Base-by-base conservation (phyloP, 768 basidiomycete genomes). In the Lentinus tigrinus region DNA sequence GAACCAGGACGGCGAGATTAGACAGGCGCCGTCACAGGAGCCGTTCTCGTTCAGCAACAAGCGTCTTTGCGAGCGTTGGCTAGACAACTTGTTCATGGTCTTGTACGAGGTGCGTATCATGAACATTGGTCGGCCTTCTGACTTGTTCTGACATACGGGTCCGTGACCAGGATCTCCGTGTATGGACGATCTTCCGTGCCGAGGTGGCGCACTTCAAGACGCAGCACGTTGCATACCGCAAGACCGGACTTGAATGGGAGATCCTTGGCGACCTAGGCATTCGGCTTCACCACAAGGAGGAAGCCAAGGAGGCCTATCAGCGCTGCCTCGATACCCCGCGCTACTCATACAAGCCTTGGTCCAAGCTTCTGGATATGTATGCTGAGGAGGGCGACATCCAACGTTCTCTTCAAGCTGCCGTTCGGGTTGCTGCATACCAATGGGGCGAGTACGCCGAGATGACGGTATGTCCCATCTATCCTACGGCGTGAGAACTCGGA, bases 131-230 rank as follows among this genome's bases (percentile, higher is more conserved):
- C 50, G 51, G 8, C 6, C 9, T 8, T n/a, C 16, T 34, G n/a
- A n/a, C 8, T 23, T 23, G 28, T 50, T 28, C 47, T 56, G 28
- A 54, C 16, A 16, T n/a, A 11, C 27, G 16, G 14, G 40, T 23
- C n/a, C 19, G 10, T 38, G 4, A 14, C 13, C 36, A 95, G 93
- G 97, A 99, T 71, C 78, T 99, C 38, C 86, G 97, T 16, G 91
- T 99, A 4, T 98, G 96, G 89, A 99, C 97, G 1, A 98, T 99
- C 67, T 99, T 96, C 85, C 84, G 97, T 23, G 96, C 97, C 2
- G 97, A 98, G 69, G 91, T 98, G 11, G 95, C 95, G 0, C 97
- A 99, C 70, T 99, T 97, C 83, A 98, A 97, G 70, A 95, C 94
- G 3, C 96, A 98, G 71, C 95, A 97, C 63, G 91, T 98, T 56